Evolutionary conservation across 1,284 basidiomycete genomes (phyloP).

Genomic region (Anthracocystis setariae): DNA sequence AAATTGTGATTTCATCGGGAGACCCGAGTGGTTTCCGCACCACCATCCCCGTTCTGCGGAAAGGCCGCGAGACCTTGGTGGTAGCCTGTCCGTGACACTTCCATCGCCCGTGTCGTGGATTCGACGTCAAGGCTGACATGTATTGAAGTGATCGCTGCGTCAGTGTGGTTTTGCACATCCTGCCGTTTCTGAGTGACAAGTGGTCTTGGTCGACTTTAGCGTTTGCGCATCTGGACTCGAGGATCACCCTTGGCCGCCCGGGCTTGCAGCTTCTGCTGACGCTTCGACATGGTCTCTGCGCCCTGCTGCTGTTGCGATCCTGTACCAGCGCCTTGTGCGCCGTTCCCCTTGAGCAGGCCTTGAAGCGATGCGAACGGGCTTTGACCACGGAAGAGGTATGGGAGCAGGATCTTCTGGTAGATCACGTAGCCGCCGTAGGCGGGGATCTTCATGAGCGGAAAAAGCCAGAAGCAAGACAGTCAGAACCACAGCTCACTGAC

Average conservation of each 20-base stretch:
- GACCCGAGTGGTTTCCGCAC: too few species aligned
- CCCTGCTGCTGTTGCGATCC: constrained; percentile 22
- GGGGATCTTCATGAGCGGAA: constrained; percentile 60
- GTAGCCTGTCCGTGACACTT: too few species aligned
- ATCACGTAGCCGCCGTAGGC: constrained; percentile 63
- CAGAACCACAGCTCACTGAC: not conserved
- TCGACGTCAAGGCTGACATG: too few species aligned
- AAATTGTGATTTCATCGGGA: too few species aligned
- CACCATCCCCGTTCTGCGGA: not conserved
- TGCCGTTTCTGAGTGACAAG: too few species aligned
- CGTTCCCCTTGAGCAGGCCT: constrained; percentile 10
- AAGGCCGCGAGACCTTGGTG: not conserved
- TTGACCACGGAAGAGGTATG: constrained; percentile 57
- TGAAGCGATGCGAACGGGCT: constrained; percentile 44
- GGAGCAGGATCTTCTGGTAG: constrained; percentile 59
- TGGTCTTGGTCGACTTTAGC: too few species aligned
- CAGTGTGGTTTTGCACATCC: too few species aligned
- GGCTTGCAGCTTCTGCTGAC: constrained; percentile 65
- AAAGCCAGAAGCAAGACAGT: not conserved
- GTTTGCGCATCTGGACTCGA: constrained; percentile 50
- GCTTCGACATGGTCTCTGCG: constrained; percentile 49
- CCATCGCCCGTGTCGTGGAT: too few species aligned
- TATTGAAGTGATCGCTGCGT: too few species aligned
- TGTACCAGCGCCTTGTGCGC: constrained; percentile 4
- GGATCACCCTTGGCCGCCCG: constrained; percentile 58